phyloP scores from a whole-genome alignment of 2,329 filamentous ascomycete species.

The Fusarium graminum region DNA sequence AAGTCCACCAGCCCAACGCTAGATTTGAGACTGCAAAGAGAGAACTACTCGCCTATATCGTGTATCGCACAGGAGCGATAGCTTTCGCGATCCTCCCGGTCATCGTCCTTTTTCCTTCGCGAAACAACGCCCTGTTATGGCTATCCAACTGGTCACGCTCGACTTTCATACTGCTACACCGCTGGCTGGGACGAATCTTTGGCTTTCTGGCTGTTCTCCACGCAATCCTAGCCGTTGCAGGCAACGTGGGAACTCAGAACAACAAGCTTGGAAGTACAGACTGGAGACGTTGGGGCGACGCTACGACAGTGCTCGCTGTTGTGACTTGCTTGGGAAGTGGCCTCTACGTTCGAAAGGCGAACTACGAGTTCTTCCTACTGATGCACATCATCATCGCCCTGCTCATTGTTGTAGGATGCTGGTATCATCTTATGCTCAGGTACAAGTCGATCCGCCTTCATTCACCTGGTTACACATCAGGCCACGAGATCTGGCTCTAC shows the following conservation, averaged over 20 bases:
- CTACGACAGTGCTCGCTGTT: background rate
- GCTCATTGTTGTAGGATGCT: conserved; percentile 58
- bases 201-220: conserved; percentile 13
- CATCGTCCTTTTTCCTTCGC: conserved; percentile 6
- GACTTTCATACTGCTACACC: conserved; percentile 14
- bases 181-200: conserved; percentile 17
- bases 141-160: conserved; percentile 19
- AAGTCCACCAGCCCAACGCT: conserved; percentile 5
- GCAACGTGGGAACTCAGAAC: background rate
- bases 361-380: conserved; percentile 62
- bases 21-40: conserved; percentile 5
- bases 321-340: conserved; percentile 16
- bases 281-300: conserved; percentile 15
- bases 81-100: conserved; percentile 14
- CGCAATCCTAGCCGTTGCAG: conserved; percentile 3
- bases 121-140: conserved; percentile 16
- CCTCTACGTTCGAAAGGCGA: conserved; percentile 50
- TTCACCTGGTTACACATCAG: conserved; percentile 52
- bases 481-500: conserved; percentile 57
- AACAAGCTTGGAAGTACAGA: background rate
- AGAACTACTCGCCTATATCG: conserved; percentile 3
- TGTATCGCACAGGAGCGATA: conserved; percentile 18
- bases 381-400: conserved; percentile 59
- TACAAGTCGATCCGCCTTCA: conserved; percentile 43
- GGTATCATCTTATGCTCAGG: conserved; percentile 57